A percentile compares a stretch with the other conserved stretches of the same genome.
These are phyloP conservation scores for Candida lessepsii DNA, from an alignment of 805 yeast genomes.

Conservation along the genomic window DNA sequence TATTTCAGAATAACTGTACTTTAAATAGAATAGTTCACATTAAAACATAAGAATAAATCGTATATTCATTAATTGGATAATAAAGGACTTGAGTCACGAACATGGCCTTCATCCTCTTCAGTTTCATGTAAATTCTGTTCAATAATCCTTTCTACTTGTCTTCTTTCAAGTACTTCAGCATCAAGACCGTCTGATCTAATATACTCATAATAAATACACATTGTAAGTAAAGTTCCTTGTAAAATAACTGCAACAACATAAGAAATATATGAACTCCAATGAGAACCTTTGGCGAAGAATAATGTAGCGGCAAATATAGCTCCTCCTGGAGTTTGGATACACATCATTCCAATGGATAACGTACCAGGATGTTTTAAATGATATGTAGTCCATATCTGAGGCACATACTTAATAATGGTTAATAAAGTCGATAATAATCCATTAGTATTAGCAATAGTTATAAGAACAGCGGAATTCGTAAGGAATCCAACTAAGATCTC, in stretches of 20 bases:
- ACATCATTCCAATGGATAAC: slow-evolving; percentile 76
- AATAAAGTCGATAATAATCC: slow-evolving; percentile 66
- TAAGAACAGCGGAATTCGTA: slow-evolving; percentile 22
- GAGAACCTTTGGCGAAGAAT: slow-evolving; percentile 68
- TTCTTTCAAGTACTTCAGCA: slow-evolving; percentile 22
- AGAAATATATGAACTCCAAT: slow-evolving; percentile 87
- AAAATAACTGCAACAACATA: slow-evolving; percentile 67
- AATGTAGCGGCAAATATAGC: slow-evolving; percentile 73
- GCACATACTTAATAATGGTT: slow-evolving; percentile 72
- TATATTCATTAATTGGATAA: not conserved
- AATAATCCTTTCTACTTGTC: slow-evolving; percentile 29
- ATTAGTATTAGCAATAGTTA: slow-evolving; percentile 51
- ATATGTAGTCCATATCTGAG: slow-evolving; percentile 74
- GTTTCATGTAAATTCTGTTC: slow-evolving; percentile 21
- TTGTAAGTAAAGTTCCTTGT: slow-evolving; percentile 57
- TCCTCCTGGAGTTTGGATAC: slow-evolving; percentile 89
- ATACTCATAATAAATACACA: slow-evolving; percentile 57
- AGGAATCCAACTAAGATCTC: slow-evolving; percentile 35
- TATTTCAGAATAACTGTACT: no score
- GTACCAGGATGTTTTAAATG: slow-evolving; percentile 74
- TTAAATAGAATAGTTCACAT: no score
- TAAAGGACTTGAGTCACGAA: slow-evolving; percentile 2
- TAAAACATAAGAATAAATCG: no score
- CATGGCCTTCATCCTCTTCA: not conserved
- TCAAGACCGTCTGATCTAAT: slow-evolving; percentile 20